Conservation (phyloP, 495 filamentous ascomycete genomes). For the Penicillium bovifimosum region DNA sequence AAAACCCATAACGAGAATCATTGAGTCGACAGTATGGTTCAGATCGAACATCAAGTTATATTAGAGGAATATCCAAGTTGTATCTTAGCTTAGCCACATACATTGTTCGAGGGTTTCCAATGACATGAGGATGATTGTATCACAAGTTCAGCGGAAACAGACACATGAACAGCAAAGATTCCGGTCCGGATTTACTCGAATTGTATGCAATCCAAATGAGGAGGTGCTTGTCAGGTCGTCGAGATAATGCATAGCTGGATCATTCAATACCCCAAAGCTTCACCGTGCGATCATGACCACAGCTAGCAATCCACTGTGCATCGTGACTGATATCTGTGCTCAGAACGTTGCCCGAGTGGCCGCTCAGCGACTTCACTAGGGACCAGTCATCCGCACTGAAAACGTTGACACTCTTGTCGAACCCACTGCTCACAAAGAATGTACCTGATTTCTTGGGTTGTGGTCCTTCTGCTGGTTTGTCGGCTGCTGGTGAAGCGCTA, state of each 20-base stretch:
- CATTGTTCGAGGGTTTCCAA: neutral
- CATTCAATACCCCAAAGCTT: conserved; percentile 95
- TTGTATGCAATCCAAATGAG: neutral
- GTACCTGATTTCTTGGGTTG: conserved; percentile 69
- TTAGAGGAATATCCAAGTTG: neutral
- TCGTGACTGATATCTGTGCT: conserved; percentile 82
- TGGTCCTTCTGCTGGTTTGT: conserved; percentile 15
- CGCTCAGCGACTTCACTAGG: conserved; percentile 77
- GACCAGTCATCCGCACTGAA: conserved; percentile 97
- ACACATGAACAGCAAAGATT: neutral
- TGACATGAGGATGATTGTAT: neutral
- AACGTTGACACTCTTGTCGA: conserved; percentile 93
- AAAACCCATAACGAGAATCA: neutral
- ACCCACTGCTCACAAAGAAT: conserved; percentile 84
- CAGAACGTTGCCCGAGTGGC: conserved; percentile 86
- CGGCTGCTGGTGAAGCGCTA: conserved; percentile 31
- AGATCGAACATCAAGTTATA: neutral
- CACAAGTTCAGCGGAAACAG: neutral
- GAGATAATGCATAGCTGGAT: conserved; percentile 2
- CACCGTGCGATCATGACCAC: conserved; percentile 88
- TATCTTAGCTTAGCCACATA: neutral
- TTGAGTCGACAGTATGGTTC: neutral
- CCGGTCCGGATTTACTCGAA: neutral
- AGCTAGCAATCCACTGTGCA: conserved; percentile 85
- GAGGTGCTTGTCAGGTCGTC: neutral